Percentiles rank a stretch among this genome's conserved stretches.
These are phyloP conservation scores for Chlorella vulgaris DNA, from an alignment of 139 green algal genomes.

Conservation along the genomic window DNA sequence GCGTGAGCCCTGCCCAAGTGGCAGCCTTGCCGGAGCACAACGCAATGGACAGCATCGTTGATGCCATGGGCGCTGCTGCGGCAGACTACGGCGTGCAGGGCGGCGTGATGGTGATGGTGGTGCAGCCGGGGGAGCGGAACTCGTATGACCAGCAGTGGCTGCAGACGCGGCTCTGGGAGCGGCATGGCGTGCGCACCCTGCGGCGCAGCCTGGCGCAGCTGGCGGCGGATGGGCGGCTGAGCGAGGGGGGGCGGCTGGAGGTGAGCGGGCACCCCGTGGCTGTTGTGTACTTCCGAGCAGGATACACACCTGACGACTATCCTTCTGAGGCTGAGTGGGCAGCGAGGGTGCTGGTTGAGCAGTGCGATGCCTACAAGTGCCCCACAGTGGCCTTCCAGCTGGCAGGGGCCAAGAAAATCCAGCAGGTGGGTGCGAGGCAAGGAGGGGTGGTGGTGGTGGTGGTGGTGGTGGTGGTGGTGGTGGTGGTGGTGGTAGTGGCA, in stretches of 20 bases:
- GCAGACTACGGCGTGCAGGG: conserved; percentile 34
- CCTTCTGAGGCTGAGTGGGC: conserved; percentile 78
- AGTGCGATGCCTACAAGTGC: conserved; percentile 80
- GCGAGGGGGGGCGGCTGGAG: conserved; percentile 42
- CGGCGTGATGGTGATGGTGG: conserved; percentile 86
- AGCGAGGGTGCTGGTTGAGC: conserved; percentile 81
- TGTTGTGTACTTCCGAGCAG: conserved; percentile 83
- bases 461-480: no score
- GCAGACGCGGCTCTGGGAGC: conserved; percentile 80
- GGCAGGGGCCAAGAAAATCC: conserved; percentile 93
- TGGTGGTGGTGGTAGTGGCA: no score
- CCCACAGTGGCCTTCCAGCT: conserved; percentile 92
- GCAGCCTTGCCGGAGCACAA: conserved; percentile 74
- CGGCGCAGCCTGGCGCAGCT: conserved; percentile 79
- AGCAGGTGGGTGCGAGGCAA: conserved; percentile 67
- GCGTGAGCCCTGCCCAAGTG: conserved; percentile 26
- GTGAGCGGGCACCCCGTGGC: conserved; percentile 41
- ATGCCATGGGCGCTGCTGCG: conserved; percentile 64
- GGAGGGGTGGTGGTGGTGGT: neutral
- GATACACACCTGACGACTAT: conserved; percentile 94
- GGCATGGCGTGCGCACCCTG: conserved; percentile 71
- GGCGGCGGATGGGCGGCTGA: conserved; percentile 9
- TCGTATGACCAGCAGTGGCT: conserved; percentile 94
- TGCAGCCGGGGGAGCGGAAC: conserved; percentile 93
- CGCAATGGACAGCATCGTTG: conserved; percentile 58